phyloP scores from a whole-genome alignment of 176 grass and related monocot genomes.

The Carex cristatella region DNA sequence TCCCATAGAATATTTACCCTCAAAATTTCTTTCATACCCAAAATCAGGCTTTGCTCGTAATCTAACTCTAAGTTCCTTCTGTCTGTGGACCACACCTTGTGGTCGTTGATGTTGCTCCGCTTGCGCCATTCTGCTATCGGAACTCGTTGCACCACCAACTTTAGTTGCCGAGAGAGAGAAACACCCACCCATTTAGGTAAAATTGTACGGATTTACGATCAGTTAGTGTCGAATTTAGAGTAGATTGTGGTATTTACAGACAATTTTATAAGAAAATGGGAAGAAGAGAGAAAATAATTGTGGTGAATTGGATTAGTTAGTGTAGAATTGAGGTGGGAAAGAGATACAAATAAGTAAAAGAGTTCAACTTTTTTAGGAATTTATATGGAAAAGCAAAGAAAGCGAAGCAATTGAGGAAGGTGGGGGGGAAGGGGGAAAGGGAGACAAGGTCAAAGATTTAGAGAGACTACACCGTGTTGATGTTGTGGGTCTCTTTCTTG shows the following conservation, averaged over 20 bases:
- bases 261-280: background rate
- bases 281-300: conserved; percentile 1
- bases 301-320: background rate
- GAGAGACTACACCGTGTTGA: conserved; percentile 6
- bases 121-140: background rate
- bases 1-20: conserved; percentile 63
- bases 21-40: conserved; percentile 78
- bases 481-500: conserved; percentile 16
- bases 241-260: background rate
- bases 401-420: conserved; percentile 7
- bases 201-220: background rate
- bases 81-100: background rate
- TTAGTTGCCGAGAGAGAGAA: conserved; percentile 11
- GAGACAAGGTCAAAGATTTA: conserved; percentile 23
- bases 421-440: conserved; percentile 17
- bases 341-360: background rate
- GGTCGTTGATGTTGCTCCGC: conserved; percentile 4
- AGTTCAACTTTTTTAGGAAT: background rate
- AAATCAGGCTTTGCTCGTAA: conserved; percentile 36
- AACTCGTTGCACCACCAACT: conserved; percentile 10
- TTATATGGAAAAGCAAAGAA: conserved; percentile 13
- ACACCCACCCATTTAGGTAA: conserved; percentile 5
- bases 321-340: conserved; percentile 21
- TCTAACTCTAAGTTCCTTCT: conserved; percentile 12
- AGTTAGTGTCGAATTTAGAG: background rate